Base-by-base conservation (phyloP, 2,329 filamentous ascomycete species). In the Arthrinium phaeospermum region DNA sequence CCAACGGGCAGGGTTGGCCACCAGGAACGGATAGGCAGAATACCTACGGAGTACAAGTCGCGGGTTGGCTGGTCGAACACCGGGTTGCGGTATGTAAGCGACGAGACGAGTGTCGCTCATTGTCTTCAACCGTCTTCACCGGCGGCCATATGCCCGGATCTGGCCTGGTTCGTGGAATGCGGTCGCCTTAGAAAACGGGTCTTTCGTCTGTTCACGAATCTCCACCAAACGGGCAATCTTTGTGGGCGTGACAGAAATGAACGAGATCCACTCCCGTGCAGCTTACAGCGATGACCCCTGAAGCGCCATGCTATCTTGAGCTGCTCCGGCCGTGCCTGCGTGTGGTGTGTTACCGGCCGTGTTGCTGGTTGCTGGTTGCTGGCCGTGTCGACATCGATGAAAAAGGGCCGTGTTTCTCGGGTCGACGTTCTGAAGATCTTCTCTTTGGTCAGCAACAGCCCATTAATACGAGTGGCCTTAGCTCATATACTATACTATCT, bases 211-310 rank as follows among this genome's bases (percentile, higher is more conserved):
- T 61, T 61, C 30, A 37, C 53, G 30, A 22, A 61, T 57, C 51
- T 16, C 51, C 51, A 57, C 53, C 19, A 3, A 3, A 57, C 16
- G 51, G 27, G 51, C 51, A 30, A 24, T 57, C 24, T n/a, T 61
- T 19, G 57, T n/a, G 34, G 34, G 5, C 57, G 57, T 64, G 57
- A 41, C 34, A 64, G 57, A 64, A 64, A 64, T 64, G 57, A 64
- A 30, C 19, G 57, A 41, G 57, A 41, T 41, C 57, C 57, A 64
- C 57, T 64, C 57, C 34, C 57, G 57, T 64, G 19, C 57, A 64
- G 30, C 30, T 12, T 41, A 19, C 57, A 64, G 57, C 57, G 16
- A 64, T 64, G 57, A 64, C 57, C 57, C 57, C 57, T 64, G 57
- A 64, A 22, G 53, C 57, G 13, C 19, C 19, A 64, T 41, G 34